A percentile compares a stretch with the other conserved stretches of the same genome.
These are phyloP conservation scores for Debaryomyces hansenii DNA, from an alignment of 805 yeast genomes.

Conservation along the genomic window DNA sequence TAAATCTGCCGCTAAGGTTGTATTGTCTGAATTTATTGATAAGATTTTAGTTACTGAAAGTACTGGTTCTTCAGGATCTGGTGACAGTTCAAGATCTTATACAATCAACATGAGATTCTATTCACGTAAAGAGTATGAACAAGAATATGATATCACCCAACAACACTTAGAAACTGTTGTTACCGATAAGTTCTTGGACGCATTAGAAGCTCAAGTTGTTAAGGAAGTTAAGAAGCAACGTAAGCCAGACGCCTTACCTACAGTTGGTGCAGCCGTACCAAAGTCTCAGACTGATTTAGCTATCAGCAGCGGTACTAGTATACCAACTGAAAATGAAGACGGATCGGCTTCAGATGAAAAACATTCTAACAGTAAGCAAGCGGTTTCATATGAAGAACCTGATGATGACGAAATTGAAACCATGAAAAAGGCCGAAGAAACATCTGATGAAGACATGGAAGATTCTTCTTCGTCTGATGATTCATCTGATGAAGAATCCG, in stretches of 20 bases:
- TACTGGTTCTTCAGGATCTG: slow-evolving; percentile 57
- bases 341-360: slow-evolving; percentile 60
- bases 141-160: slow-evolving; percentile 85
- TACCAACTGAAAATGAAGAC: slow-evolving; percentile 49
- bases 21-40: slow-evolving; percentile 86
- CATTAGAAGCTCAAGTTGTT: slow-evolving; percentile 69
- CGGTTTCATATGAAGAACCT: slow-evolving; percentile 90
- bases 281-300: slow-evolving; percentile 48
- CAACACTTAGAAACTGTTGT: slow-evolving; percentile 74
- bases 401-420: slow-evolving; percentile 94
- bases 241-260: slow-evolving; percentile 56
- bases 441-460: slow-evolving; percentile 65
- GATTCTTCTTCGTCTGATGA: slow-evolving; percentile 42
- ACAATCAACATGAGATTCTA: slow-evolving; percentile 74
- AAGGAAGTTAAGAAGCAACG: slow-evolving; percentile 84
- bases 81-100: slow-evolving; percentile 65
- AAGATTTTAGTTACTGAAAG: slow-evolving; percentile 84
- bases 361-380: slow-evolving; percentile 69
- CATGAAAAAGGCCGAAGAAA: slow-evolving; percentile 78
- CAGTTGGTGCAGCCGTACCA: slow-evolving; percentile 71
- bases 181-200: slow-evolving; percentile 60
- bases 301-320: slow-evolving; percentile 20
- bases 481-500: slow-evolving; percentile 34
- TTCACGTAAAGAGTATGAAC: slow-evolving; percentile 70
- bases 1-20: slow-evolving; percentile 81